Conservation (phyloP, 345 rosid species). For the Ceriops tagal region DNA sequence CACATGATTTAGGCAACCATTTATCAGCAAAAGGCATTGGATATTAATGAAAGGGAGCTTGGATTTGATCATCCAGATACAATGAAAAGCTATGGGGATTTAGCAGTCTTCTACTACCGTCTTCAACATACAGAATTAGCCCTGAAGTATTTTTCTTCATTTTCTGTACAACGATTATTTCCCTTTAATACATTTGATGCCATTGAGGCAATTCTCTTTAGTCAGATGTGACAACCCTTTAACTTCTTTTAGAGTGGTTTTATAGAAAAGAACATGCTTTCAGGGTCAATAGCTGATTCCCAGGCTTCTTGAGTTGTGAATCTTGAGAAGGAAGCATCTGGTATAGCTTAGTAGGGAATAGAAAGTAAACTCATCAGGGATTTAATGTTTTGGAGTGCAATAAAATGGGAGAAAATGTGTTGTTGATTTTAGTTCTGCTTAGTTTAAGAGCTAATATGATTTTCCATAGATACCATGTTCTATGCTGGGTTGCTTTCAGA, state of each 20-base stretch:
- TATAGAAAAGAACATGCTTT: background rate
- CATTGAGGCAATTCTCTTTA: background rate
- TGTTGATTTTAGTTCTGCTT: no score
- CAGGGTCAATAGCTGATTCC: background rate
- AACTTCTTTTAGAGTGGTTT: background rate
- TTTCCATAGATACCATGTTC: no score
- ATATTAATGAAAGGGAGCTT: slow-evolving; percentile 38
- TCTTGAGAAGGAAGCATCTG: background rate
- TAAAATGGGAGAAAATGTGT: no score
- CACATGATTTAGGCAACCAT: slow-evolving; percentile 39
- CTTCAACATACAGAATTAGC: slow-evolving; percentile 38
- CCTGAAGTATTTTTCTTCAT: slow-evolving; percentile 29
- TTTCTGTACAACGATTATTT: slow-evolving; percentile 14
- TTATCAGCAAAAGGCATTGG: slow-evolving; percentile 37
- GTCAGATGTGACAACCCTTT: background rate
- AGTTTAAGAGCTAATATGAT: no score
- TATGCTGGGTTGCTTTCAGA: no score
- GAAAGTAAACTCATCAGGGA: no score
- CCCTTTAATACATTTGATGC: slow-evolving; percentile 1
- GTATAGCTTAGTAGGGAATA: no score
- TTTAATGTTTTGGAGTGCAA: no score
- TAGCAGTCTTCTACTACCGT: slow-evolving; percentile 37
- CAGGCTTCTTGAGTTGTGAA: background rate
- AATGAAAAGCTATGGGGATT: slow-evolving; percentile 38
- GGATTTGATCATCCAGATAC: slow-evolving; percentile 42